Evolutionary conservation across 78 protist genomes (phyloP), one percentile per base, ranked within the genome.

Genomic region (Trichosphaerium sp.): DNA sequence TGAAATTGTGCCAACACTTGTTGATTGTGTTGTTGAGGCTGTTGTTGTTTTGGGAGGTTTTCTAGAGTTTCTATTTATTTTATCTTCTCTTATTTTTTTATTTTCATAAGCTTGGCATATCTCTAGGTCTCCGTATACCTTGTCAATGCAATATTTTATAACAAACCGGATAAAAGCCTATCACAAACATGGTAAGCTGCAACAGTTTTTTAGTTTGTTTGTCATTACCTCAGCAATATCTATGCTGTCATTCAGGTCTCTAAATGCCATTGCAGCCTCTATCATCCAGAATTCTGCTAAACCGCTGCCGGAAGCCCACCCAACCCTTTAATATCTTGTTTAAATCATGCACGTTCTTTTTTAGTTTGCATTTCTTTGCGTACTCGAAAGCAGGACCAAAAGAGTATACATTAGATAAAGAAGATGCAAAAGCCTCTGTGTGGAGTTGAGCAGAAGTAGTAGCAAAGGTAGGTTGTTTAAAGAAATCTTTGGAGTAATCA

Each of bases 221-320:
- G n/a, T n/a, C n/a, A n/a, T n/a, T n/a, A n/a, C n/a, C n/a, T n/a
- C n/a, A n/a, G n/a, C n/a, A 23, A n/a, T 48, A 49, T 78, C 73
- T 57, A 73, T 63, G 21, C 10, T 29, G 34, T 0, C 78, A 18
- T 0, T 1, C 15, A 61, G n/a, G 51, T 62, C 82, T 23, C 59
- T 55, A 38, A 78, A 78, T 26, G 85, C 84, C 14, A 77, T 41
- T 79, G 84, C 94, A 10, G 88, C 80, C 75, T 89, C 94, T 29
- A 85, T 41, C 94, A 89, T 89, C 82, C 81, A 72, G 34, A 89
- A 89, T 71, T 89, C 94, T 25, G 89, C 85, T 56, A 89, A 90
- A 28, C 91, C 60, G 26, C 67, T 0, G 15, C 84, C 71, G 56
- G 74, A 31, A 21, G 75, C 52, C 66, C 64, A 47, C 21, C 21